Evolutionary conservation across 257 asterid species (phyloP).

Genomic region (Anisodus tanguticus): DNA sequence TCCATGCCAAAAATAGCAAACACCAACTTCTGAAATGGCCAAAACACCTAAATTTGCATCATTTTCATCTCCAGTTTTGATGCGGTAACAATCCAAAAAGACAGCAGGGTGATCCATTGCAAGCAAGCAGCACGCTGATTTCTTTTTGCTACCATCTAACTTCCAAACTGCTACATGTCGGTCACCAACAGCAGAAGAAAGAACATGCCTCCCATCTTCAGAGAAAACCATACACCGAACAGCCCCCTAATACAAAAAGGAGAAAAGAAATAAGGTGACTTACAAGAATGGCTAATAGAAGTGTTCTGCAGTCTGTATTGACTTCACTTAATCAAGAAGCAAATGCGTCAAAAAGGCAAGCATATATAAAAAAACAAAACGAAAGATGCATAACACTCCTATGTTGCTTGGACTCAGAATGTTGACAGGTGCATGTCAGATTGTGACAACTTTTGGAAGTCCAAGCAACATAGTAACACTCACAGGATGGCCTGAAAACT

Average conservation of each 20-base stretch:
- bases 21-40: conserved; percentile 88
- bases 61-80: conserved; percentile 44
- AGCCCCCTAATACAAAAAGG: conserved; percentile 58
- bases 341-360: background rate
- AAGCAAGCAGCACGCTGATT: conserved; percentile 64
- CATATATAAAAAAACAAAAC: conserved; percentile 29
- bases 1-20: conserved; percentile 89
- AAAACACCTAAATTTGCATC: conserved; percentile 63
- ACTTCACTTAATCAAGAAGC: background rate
- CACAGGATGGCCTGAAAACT: conserved; percentile 96
- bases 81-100: conserved; percentile 66
- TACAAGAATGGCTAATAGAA: conserved; percentile 21
- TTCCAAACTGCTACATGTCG: conserved; percentile 82
- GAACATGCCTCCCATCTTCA: conserved; percentile 74
- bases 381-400: background rate
- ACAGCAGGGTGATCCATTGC: conserved; percentile 94
- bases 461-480: conserved; percentile 40
- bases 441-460: no score
- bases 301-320: background rate
- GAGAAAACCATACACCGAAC: conserved; percentile 84
- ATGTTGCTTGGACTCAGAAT: no score
- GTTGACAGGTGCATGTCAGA: no score
- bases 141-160: conserved; percentile 69
- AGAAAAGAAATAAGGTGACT: conserved; percentile 19
- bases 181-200: conserved; percentile 82